Base-by-base conservation (phyloP, 108 stramenopile genomes). In the Skeletonema grethae region DNA sequence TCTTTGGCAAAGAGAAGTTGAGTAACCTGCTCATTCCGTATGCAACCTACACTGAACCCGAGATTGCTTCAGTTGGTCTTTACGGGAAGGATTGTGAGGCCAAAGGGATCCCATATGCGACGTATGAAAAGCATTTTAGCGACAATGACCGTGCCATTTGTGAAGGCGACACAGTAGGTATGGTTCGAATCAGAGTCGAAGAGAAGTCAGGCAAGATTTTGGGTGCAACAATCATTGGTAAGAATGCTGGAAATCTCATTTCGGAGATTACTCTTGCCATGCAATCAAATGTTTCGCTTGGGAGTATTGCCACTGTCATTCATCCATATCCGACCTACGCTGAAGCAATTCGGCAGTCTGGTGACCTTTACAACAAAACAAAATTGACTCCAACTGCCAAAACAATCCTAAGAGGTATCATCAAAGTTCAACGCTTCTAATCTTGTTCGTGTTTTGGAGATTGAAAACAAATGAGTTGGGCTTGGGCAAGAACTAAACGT, bases 321-420 rank as follows among this genome's bases (percentile, higher is more conserved):
- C 96, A 95, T 82, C 91, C 95, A 5, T 97, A 97, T 79, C 96
- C 96, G 6, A 95, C 96, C 9, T 86, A 76, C 7, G 84, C 80
- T 0, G 89, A 90, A 67, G 87, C 73, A 60, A 53, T 90, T 59
- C 85, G 89, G 10, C 87, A 86, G 63, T 41, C 85, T 18, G 89
- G 86, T 15, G 89, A 87, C 48, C 29, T 84, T 13, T 87, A 79
- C 78, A 87, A 86, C 72, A 85, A 83, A 61, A 75, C 79, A 0
- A 80, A 71, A 43, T 69, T 88, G 28, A 88, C 87, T 7, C 84
- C 70, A 11, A 69, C 67, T 5, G 84, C 77, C 9, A 85, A 84
- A 59, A 65, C 36, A 0, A 41, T 86, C 2, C 75, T 88, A 31
- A 70, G 83, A 8, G 84, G 85, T 22, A 61, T 88, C n/a, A 75